phyloP scores from a whole-genome alignment of 1,139 yeast genomes.

The Kurtzmaniella quercitrusa region DNA sequence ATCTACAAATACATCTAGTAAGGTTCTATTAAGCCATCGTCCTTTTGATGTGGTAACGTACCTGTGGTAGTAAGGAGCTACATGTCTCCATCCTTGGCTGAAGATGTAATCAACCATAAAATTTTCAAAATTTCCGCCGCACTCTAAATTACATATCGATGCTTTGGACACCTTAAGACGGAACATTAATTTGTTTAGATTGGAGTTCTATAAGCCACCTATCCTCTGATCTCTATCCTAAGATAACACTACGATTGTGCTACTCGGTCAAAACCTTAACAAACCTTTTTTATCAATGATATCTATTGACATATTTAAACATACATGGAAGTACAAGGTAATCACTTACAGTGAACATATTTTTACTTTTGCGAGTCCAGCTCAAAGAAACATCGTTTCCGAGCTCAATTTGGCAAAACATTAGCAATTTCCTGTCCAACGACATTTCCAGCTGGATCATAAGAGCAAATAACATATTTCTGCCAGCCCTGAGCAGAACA shows the following conservation, averaged over 20 bases:
- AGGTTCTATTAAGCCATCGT: conserved; percentile 46
- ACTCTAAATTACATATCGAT: too few species aligned
- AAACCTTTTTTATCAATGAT: too few species aligned
- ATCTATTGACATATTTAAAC: not conserved
- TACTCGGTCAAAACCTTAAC: too few species aligned
- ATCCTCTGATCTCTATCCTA: too few species aligned
- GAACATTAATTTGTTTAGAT: too few species aligned
- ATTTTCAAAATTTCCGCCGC: not conserved
- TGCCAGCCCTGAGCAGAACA: conserved; percentile 42
- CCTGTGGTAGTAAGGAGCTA: conserved; percentile 41
- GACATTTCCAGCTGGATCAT: conserved; percentile 44
- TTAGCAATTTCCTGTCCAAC: conserved; percentile 43
- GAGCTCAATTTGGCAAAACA: conserved; percentile 22
- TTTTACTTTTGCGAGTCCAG: not conserved
- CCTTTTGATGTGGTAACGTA: conserved; percentile 41
- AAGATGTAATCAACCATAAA: conserved; percentile 14
- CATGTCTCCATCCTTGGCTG: conserved; percentile 41
- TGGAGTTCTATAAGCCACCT: too few species aligned
- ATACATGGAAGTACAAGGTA: not conserved
- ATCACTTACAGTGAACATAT: not conserved
- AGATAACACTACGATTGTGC: too few species aligned
- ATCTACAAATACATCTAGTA: conserved; percentile 35
- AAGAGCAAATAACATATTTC: conserved; percentile 44
- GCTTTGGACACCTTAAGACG: too few species aligned
- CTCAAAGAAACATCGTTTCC: not conserved